phyloP scores from a whole-genome alignment of 495 filamentous ascomycete genomes.

The Coniosporium apollinis region DNA sequence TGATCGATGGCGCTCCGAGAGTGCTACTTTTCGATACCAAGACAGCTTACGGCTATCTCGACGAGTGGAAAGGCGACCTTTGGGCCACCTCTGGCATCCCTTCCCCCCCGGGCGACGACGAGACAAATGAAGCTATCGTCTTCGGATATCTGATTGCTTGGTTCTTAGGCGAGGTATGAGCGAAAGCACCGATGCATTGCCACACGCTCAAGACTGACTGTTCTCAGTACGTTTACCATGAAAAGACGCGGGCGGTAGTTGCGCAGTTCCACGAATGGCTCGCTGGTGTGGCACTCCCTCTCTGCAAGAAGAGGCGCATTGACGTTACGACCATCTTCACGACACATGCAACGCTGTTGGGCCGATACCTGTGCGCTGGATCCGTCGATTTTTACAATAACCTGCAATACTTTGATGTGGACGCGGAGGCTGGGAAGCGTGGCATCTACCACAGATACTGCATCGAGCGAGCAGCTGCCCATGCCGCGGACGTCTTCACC shows the following conservation, averaged over 20 bases:
- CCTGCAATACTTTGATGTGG: constrained; percentile 90
- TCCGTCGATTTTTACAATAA: constrained; percentile 99
- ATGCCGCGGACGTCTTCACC: constrained; percentile 90
- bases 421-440: constrained; percentile 90
- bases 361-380: constrained; percentile 89
- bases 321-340: constrained; percentile 98
- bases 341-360: constrained; percentile 87
- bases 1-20: constrained; percentile 89
- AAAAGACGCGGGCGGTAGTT: constrained; percentile 76
- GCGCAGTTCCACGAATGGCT: constrained; percentile 99
- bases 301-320: constrained; percentile 84
- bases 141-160: constrained; percentile 96
- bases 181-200: not conserved
- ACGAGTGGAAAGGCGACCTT: constrained; percentile 94
- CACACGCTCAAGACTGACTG: constrained; percentile 6
- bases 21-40: constrained; percentile 91
- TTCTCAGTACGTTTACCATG: constrained; percentile 73
- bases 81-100: constrained; percentile 91
- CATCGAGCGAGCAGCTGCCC: constrained; percentile 84
- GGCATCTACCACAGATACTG: constrained; percentile 98
- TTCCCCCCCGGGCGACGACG: constrained; percentile 73
- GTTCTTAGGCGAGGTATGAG: constrained; percentile 86
- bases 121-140: constrained; percentile 94
- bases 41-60: constrained; percentile 74
- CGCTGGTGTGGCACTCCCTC: constrained; percentile 83